phyloP scores from a whole-genome alignment of 2,329 filamentous ascomycete species.

The Plenodomus lindquistii region DNA sequence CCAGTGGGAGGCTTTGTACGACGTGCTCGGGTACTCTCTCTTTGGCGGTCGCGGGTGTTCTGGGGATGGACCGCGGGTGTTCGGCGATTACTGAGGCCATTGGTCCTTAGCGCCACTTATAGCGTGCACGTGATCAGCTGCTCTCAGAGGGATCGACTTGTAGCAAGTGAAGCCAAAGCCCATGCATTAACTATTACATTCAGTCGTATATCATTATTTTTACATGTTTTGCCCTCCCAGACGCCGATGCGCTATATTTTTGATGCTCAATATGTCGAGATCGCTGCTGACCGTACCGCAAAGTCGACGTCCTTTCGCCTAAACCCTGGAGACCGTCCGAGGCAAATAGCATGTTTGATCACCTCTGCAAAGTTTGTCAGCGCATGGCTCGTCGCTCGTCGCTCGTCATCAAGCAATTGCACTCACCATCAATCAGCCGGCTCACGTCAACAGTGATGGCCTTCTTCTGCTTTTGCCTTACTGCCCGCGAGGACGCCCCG shows the following conservation, averaged over 20 bases:
- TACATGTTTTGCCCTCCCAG: not conserved
- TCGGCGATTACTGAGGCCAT: constrained; percentile 15
- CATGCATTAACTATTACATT: not conserved
- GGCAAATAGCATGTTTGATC: constrained; percentile 45
- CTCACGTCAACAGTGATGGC: constrained; percentile 48
- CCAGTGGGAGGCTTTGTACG: constrained; percentile 35
- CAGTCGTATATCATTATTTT: not conserved
- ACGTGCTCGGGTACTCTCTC: constrained; percentile 36
- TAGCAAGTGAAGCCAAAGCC: not conserved
- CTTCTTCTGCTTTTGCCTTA: constrained; percentile 38
- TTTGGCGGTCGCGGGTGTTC: constrained; percentile 37
- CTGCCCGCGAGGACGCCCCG: constrained; percentile 15
- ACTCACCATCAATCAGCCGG: constrained; percentile 51
- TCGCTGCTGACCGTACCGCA: constrained; percentile 43
- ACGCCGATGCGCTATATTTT: not conserved
- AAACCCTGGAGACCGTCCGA: constrained; percentile 51
- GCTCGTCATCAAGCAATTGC: not conserved
- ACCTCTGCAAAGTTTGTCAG: constrained; percentile 40
- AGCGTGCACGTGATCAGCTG: not conserved
- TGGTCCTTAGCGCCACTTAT: constrained; percentile 13
- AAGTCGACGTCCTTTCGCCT: constrained; percentile 49
- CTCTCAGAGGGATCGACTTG: not conserved
- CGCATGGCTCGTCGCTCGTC: not conserved
- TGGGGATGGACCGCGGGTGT: constrained; percentile 22
- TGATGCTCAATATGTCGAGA: constrained; percentile 17